A percentile compares a stretch with the other conserved stretches of the same genome.
Conservation (phyloP, 1,284 basidiomycete species). For the Ganoderma lingzhi region DNA sequence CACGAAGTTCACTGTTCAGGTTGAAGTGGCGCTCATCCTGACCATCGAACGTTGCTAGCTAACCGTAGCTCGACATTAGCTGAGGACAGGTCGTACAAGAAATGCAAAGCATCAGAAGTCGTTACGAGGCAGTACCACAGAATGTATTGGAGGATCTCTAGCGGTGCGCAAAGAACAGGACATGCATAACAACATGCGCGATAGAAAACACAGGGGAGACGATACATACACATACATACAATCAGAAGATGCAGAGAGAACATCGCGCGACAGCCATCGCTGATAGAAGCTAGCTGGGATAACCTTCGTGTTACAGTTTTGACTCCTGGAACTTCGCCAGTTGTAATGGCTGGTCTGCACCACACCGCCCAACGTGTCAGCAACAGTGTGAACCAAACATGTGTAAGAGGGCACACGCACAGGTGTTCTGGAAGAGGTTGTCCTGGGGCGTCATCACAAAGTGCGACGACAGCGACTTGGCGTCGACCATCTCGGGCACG, state of each 20-base stretch:
- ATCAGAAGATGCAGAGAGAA: neutral
- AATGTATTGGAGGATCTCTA: neutral
- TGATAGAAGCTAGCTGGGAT: neutral
- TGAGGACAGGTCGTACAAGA: too few species aligned
- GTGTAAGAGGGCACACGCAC: constrained; percentile 51
- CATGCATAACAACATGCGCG: neutral
- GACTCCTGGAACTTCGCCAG: constrained; percentile 38
- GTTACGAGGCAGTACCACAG: neutral
- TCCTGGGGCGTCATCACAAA: constrained; percentile 70
- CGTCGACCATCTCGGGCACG: constrained; percentile 88
- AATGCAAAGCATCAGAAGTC: too few species aligned
- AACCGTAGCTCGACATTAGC: too few species aligned
- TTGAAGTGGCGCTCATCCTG: too few species aligned
- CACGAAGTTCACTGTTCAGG: too few species aligned
- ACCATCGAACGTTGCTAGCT: too few species aligned
- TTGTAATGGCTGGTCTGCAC: constrained; percentile 36
- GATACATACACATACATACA: neutral
- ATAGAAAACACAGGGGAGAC: neutral
- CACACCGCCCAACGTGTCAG: neutral
- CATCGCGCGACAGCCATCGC: neutral
- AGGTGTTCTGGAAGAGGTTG: constrained; percentile 77
- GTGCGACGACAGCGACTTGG: constrained; percentile 68
- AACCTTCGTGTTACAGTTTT: constrained; percentile 26
- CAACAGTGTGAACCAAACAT: neutral
- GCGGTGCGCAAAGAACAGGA: neutral